Evolutionary conservation across 1,284 basidiomycete genomes (phyloP).

Genomic region (Ustilago crameri): DNA sequence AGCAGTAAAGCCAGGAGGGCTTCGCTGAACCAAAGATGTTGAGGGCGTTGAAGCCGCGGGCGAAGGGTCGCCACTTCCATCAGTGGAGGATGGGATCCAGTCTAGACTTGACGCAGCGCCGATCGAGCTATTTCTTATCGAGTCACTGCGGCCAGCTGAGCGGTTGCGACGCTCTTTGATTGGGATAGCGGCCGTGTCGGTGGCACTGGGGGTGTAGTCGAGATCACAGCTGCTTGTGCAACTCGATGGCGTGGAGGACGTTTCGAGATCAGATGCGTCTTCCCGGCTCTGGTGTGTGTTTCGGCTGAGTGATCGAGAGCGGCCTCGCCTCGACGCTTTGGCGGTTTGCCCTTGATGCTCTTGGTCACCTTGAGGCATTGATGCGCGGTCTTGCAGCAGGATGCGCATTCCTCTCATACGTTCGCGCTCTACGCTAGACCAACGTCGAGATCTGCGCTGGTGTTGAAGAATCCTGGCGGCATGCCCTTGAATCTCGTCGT

Average conservation of each 20-base stretch:
- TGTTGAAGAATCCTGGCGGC: slow-evolving; percentile 1
- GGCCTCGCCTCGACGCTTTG: slow-evolving; percentile 4
- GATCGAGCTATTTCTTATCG: not conserved
- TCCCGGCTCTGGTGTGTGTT: slow-evolving; percentile 7
- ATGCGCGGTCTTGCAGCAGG: slow-evolving; percentile 24
- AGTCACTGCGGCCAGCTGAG: slow-evolving; percentile 3
- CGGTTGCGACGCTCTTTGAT: slow-evolving; percentile 21
- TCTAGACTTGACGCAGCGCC: slow-evolving; percentile 30
- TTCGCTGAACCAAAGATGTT: slow-evolving; percentile 35
- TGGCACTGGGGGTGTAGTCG: slow-evolving; percentile 4
- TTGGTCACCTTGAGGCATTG: not conserved
- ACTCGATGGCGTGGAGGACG: slow-evolving; percentile 24
- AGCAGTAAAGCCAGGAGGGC: slow-evolving; percentile 28
- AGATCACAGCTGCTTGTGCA: slow-evolving; percentile 42
- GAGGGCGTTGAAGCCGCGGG: slow-evolving; percentile 35
- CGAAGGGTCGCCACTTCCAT: slow-evolving; percentile 34
- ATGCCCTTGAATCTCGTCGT: slow-evolving; percentile 8
- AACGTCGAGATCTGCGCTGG: slow-evolving; percentile 22
- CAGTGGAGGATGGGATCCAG: slow-evolving; percentile 30
- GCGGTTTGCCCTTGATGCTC: not conserved
- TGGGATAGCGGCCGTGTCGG: slow-evolving; percentile 23
- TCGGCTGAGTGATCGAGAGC: slow-evolving; percentile 9
- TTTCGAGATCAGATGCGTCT: slow-evolving; percentile 29
- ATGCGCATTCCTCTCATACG: slow-evolving; percentile 48
- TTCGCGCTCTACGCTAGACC: slow-evolving; percentile 52